These are phyloP conservation scores for Tuber microsphaerosporum DNA, from an alignment of 495 filamentous ascomycete species.

Conservation along the genomic window DNA sequence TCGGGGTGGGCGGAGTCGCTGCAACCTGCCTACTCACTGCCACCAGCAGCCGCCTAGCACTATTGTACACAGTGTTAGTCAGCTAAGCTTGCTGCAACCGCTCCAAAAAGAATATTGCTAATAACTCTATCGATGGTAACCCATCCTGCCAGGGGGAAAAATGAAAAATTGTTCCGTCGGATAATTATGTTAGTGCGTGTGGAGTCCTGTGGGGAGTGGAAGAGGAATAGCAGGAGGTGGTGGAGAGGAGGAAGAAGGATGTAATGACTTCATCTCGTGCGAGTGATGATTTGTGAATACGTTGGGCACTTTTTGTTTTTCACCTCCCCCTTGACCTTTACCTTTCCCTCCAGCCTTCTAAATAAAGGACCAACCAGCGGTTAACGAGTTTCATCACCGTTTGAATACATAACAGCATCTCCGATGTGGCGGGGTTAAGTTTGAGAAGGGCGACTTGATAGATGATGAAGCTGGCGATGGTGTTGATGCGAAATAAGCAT, in stretches of 20 bases:
- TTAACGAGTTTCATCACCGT: neutral
- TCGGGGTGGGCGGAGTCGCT: neutral
- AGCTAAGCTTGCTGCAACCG: neutral
- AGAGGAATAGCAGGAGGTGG: neutral
- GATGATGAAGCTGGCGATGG: neutral
- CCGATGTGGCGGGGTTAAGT: neutral
- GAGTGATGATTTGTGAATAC: conserved; percentile 2
- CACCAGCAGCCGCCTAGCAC: neutral
- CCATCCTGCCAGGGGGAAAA: neutral
- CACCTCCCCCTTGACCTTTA: neutral
- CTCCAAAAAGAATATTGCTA: neutral
- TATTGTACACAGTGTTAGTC: neutral
- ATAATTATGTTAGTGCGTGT: neutral
- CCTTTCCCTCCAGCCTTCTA: neutral
- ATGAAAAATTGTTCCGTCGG: neutral
- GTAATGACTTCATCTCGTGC: neutral
- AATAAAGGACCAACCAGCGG: neutral
- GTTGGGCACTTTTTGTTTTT: neutral
- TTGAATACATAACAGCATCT: neutral
- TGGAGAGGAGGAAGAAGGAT: neutral
- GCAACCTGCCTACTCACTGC: neutral
- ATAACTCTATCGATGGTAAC: neutral
- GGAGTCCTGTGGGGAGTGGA: neutral
- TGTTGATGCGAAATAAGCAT: neutral
- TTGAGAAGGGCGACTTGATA: neutral